A percentile compares a stretch with the other conserved stretches of the same genome.
Conservation (phyloP, 129 eudicot species). For the Artemisia tridentata region DNA sequence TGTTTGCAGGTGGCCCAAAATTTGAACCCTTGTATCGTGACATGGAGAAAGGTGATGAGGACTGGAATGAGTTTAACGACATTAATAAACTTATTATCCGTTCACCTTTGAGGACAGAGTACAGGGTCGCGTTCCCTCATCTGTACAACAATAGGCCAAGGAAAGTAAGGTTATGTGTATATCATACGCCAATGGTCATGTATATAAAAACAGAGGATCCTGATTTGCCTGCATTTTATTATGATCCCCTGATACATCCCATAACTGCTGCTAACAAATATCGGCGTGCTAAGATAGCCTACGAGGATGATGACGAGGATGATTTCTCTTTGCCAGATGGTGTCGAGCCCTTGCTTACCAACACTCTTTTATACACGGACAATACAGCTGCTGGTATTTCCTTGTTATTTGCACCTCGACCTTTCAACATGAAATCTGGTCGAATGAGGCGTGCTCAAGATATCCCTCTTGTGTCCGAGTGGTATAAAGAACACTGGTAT, state of each 20-base stretch:
- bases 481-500: constrained; percentile 99
- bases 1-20: constrained; percentile 88
- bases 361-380: constrained; percentile 85
- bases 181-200: constrained; percentile 99
- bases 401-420: constrained; percentile 90
- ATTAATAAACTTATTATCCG: constrained; percentile 93
- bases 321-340: constrained; percentile 93
- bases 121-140: constrained; percentile 96
- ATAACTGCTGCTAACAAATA: constrained; percentile 67
- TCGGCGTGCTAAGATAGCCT: constrained; percentile 66
- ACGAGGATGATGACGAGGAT: constrained; percentile 74
- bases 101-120: constrained; percentile 96
- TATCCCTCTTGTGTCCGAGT: constrained; percentile 97
- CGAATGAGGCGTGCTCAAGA: constrained; percentile 98
- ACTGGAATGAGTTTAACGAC: constrained; percentile 99
- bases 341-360: constrained; percentile 74
- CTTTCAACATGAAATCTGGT: constrained; percentile 98
- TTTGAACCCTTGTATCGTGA: constrained; percentile 98
- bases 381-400: constrained; percentile 99
- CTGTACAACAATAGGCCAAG: constrained; percentile 94
- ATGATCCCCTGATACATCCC: constrained; percentile 92
- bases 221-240: constrained; percentile 94
- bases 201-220: constrained; percentile 99
- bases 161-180: constrained; percentile 80
- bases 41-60: constrained; percentile 99